Conservation (phyloP, 2,329 filamentous ascomycete species). For the Alternaria alternata region DNA sequence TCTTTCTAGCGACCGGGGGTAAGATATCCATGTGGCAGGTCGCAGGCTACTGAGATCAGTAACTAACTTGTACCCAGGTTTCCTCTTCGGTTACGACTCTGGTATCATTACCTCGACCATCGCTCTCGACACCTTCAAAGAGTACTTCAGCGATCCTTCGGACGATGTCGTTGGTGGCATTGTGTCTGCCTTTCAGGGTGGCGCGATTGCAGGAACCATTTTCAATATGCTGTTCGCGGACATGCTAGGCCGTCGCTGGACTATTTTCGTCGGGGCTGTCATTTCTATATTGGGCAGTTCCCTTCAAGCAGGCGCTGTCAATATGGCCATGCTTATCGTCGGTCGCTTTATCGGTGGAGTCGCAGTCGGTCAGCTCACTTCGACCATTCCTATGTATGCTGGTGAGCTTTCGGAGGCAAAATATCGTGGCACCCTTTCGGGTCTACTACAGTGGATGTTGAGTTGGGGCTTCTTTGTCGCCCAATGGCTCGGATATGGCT, state of each 20-base stretch:
- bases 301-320: neutral
- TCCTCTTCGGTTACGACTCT: conserved; percentile 44
- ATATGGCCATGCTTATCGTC: conserved; percentile 57
- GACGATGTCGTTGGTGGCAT: conserved; percentile 42
- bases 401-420: conserved; percentile 45
- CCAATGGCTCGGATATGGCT: conserved; percentile 52
- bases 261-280: conserved; percentile 35
- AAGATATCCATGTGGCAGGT: neutral
- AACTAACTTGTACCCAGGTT: conserved; percentile 4
- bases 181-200: conserved; percentile 51
- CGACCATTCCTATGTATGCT: conserved; percentile 21
- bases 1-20: conserved; percentile 31
- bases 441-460: conserved; percentile 62
- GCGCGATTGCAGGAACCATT: conserved; percentile 40
- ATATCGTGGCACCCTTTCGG: conserved; percentile 61
- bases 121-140: conserved; percentile 35
- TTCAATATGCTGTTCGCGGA: conserved; percentile 24
- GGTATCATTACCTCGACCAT: conserved; percentile 48
- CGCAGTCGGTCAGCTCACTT: conserved; percentile 53
- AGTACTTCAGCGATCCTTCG: conserved; percentile 40
- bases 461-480: conserved; percentile 51
- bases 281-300: no score
- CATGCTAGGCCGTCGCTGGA: conserved; percentile 18
- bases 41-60: neutral
- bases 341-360: conserved; percentile 61